Base-by-base conservation (phyloP, 805 yeast species). In the Yamadazyma endophytica region DNA sequence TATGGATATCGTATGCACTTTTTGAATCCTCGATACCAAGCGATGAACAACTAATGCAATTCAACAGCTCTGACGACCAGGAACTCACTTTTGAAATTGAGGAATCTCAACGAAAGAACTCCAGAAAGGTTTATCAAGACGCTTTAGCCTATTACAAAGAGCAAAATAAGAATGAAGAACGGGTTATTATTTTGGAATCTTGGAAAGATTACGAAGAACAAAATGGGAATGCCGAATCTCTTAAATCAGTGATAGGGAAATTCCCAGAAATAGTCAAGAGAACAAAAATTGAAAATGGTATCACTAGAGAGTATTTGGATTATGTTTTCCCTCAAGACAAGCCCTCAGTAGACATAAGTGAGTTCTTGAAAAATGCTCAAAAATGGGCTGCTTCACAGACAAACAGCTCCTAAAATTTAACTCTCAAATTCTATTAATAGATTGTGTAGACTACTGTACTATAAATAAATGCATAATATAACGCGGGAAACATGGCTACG, bases 11-110 rank as follows among this genome's bases (percentile, higher is more conserved):
- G 16, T 70, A 65, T 46, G 95, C 95, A 2, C 55, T 76, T 41
- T 82, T 83, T 52, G 95, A 86, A 50, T 61, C 82, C 2, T 63
- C 79, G 1, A 68, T 79, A 1, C 87, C 87, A 6, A 68, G 79
- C 1, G 64, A 65, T 1, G 63, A 58, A 13, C 83, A 79, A 40
- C 37, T 76, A n/a, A 47, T 46, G 12, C 50, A 52, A 14, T 65
- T 64, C 36, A 69, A 68, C 9, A 61, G 54, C 13, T 71, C 66
- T 22, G 70, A 57, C 9, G 73, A 60, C 1, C 67, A 68, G 11
- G 83, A 70, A 33, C 68, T 80, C 34, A 75, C 66, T 38, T 64
- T 75, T 31, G 65, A 56, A 5, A 56, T 81, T 1, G 65, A 70
- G 1, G 75, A 70, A 2, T 70, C 60, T 22, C 79, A 82, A 25